A percentile compares a stretch with the other conserved stretches of the same genome.
Conservation (phyloP, 345 rosid genomes). For the Mallotus nudiflorus region DNA sequence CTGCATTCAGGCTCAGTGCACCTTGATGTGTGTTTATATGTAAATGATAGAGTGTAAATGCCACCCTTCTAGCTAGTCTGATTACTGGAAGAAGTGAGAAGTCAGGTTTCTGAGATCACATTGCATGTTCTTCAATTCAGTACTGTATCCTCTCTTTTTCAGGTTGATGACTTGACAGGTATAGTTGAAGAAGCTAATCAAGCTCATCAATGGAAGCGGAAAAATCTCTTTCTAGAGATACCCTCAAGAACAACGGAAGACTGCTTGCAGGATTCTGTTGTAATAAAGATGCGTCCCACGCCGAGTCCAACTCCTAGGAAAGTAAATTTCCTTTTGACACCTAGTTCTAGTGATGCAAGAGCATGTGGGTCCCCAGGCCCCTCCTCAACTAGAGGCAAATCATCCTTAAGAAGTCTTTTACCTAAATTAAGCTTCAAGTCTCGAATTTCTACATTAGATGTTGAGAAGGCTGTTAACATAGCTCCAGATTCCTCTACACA, state of each 20-base stretch:
- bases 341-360: conserved; percentile 48
- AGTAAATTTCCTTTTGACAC: conserved; percentile 73
- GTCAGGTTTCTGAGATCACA: conserved; percentile 7
- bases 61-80: not conserved
- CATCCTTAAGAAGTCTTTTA: conserved; percentile 63
- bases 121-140: conserved; percentile 16
- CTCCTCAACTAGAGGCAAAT: conserved; percentile 50
- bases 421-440: conserved; percentile 64
- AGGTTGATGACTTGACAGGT: conserved; percentile 51
- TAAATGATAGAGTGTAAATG: not conserved
- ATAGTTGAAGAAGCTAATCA: conserved; percentile 47
- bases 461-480: conserved; percentile 51
- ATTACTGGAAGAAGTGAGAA: not conserved
- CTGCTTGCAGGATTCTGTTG: conserved; percentile 47
- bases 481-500: conserved; percentile 41
- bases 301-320: conserved; percentile 80
- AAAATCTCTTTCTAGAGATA: conserved; percentile 73
- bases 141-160: conserved; percentile 15
- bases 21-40: no score
- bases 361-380: conserved; percentile 47
- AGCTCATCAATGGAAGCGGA: conserved; percentile 56
- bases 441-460: conserved; percentile 47
- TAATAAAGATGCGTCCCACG: conserved; percentile 67
- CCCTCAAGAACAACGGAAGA: conserved; percentile 57
- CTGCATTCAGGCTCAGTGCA: not conserved